Conservation (phyloP, 2,329 filamentous ascomycete species). For the Beauveria brongniartii region DNA sequence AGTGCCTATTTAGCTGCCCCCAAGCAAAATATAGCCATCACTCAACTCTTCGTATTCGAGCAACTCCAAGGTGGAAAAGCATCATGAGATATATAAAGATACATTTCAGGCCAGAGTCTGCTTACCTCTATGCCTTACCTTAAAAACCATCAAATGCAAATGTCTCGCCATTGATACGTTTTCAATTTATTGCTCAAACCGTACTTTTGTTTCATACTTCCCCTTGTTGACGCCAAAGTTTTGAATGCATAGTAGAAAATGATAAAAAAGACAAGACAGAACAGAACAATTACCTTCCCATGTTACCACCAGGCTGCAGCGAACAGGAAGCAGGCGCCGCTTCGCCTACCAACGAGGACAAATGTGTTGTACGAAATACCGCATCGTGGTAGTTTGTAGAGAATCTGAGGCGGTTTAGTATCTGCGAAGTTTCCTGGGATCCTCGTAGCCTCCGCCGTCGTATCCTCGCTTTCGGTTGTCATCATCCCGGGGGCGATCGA, state of each 20-base stretch:
- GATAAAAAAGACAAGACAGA: neutral
- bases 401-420: constrained; percentile 37
- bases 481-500: constrained; percentile 50
- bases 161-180: neutral
- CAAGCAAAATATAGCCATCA: neutral
- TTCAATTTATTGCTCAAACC: neutral
- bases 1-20: neutral
- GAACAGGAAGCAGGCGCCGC: neutral
- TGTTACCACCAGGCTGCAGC: neutral
- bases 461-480: constrained; percentile 60
- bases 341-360: neutral
- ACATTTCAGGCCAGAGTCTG: constrained; percentile 5
- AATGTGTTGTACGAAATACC: neutral
- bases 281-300: constrained; percentile 6
- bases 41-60: neutral
- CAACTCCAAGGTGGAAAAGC: neutral
- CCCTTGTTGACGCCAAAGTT: neutral
- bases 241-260: constrained; percentile 3
- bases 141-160: neutral
- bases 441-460: constrained; percentile 74
- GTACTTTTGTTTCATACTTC: neutral
- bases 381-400: neutral
- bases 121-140: constrained; percentile 13
- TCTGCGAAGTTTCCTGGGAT: constrained; percentile 58
- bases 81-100: neutral